Base-by-base conservation (phyloP, 1,139 yeast species). In the Pneumocystis oryctolagi region DNA sequence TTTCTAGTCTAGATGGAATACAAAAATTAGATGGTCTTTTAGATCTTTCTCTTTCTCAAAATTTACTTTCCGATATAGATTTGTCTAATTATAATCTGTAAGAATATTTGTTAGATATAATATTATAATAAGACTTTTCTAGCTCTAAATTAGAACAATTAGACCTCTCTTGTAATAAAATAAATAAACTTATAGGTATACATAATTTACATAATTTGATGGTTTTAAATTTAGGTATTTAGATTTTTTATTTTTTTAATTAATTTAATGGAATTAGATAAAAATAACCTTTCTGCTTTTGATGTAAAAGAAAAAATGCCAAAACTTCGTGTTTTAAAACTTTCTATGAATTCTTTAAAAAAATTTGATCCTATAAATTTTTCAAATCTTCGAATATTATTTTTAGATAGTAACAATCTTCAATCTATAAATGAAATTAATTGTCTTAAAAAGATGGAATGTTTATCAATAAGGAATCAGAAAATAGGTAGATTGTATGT, bases 21-120 rank as follows among this genome's bases (percentile, higher is more conserved):
- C 62, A 67, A 28, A 66, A 68, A 28, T 63, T 73, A n/a, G 71
- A 70, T 28, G 73, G 74, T 8, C 67, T 74, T 37, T 64, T 71
- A 42, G 65, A 67, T 56, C 62, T 74, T 47, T 69, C 71, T 35
- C 71, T 70, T 1, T 62, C 66, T 20, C 67, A 68, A 34, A 73
- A 73, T 63, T 63, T 66, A 61, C 65, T 74, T 2, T 62, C 62
- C 12, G 57, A 60, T 28, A 66, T 72, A n/a, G 67, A 69, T 53
- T 69, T 72, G 58, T 40, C 55, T 30, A 28, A 14, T 35, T 34
- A 37, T 4, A 37, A 60, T 18, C 58, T 64, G 28, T 47, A 47
- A 47, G 55, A 47, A 8, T 47, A 28, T 14, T 37, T 18, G 5
- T 47, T 12, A 39, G 58, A 20, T 12, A 20, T 39, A 47, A n/a